A percentile compares a stretch with the other conserved stretches of the same genome.
These are phyloP conservation scores for Carex pumila DNA, from an alignment of 176 grass and related monocot species.

Conservation along the genomic window DNA sequence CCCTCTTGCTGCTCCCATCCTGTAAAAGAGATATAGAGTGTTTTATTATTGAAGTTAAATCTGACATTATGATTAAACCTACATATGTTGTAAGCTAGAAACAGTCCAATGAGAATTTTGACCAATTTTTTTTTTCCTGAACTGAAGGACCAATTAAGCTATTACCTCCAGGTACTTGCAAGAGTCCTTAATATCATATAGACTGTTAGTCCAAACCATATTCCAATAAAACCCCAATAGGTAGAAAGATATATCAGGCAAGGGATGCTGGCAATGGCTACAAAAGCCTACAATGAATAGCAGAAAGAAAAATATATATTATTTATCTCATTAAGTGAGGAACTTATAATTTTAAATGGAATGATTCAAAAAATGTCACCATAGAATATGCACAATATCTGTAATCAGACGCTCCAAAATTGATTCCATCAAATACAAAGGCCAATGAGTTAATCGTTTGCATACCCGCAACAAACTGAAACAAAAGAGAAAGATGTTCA, in stretches of 20 bases:
- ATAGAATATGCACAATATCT: constrained; percentile 84
- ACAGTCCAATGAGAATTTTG: not conserved
- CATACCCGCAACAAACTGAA: constrained; percentile 70
- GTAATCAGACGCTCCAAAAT: constrained; percentile 85
- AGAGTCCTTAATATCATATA: constrained; percentile 73
- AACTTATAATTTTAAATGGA: not conserved
- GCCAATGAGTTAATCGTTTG: constrained; percentile 80
- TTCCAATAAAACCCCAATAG: constrained; percentile 57
- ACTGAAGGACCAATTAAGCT: not conserved
- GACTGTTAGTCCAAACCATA: constrained; percentile 74
- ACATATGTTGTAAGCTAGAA: not conserved
- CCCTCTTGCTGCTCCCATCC: constrained; percentile 44
- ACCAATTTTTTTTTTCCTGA: not conserved
- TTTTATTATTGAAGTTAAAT: not conserved
- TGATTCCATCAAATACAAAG: constrained; percentile 94
- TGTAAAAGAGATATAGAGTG: not conserved
- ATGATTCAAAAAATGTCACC: constrained; percentile 30
- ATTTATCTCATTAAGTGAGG: not conserved
- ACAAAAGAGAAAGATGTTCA: not conserved
- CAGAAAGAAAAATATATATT: not conserved
- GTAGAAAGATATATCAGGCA: constrained; percentile 42
- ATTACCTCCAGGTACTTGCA: constrained; percentile 81
- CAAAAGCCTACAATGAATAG: constrained; percentile 40
- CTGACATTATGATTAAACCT: not conserved
- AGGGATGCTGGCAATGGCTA: constrained; percentile 61